Evolutionary conservation across 1,284 basidiomycete genomes (phyloP), one percentile per base, ranked within the genome.

Genomic region (Violaceomyces palustris): DNA sequence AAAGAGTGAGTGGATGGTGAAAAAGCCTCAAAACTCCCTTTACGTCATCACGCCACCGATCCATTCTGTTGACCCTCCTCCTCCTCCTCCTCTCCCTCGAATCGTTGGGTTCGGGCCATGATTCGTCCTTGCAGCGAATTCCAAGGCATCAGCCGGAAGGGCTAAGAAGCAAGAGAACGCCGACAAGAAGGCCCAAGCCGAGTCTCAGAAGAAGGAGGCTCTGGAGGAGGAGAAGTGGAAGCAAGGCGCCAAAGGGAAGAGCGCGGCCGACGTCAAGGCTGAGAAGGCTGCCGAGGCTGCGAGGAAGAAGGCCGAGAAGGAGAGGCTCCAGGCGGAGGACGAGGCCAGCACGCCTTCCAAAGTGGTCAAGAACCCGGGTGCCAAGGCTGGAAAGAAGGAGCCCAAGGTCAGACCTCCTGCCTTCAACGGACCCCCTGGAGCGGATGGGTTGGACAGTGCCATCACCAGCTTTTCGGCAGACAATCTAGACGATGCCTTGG

Each of bases 121-220:
- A 11, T 72, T 72, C 41, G 69, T 66, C 25, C 66, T 67, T 35
- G 66, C 64, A n/a, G 68, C 66, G 28, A 67, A 72, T 34, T 53
- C 70, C 23, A 54, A 61, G 31, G 64, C 58, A 36, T 63, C 35
- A 42, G 15, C 61, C 3, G 69, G 69, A 11, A 53, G 57, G 36
- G 86, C 90, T 1, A 89, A 88, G 75, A 96, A 96, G 76, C 88
- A 88, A 6, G 91, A 93, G 72, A 92, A 90, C 74, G 88, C 90
- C 74, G 79, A 82, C 79, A 86, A 86, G 74, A 78, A 82, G 57
- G 81, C 79, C 9, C 78, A 77, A 3, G 82, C 78, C 0, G 78
- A 78, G 6, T 78, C 77, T 7, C 83, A 82, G 5, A 82, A 79
- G 75, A 86, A 83, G 35, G 78, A 77, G 46, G 74, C 73, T 8